Evolutionary conservation across 345 rosid genomes (phyloP), one percentile per base, ranked within the genome.

Genomic region (Pistacia atlantica): DNA sequence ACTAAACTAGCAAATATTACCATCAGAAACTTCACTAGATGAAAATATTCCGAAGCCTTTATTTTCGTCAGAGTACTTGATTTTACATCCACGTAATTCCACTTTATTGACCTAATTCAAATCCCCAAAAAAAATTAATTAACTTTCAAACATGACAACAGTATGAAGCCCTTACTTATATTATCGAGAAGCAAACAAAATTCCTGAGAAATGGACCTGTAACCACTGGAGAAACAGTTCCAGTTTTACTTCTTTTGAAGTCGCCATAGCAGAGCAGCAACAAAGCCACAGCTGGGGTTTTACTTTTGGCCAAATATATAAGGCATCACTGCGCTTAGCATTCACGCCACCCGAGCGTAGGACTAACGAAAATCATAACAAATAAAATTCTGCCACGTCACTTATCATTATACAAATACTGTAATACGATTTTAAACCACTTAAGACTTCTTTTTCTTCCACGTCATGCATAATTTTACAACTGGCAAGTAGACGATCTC

Each of bases 11-110:
- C 8, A 5, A 42, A 42, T 3, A 72, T 75, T 84, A 87, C 92
- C 97, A 57, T 90, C 84, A 42, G 87, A 74, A 61, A 83, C 65
- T 75, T 80, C 73, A 63, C 31, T 73, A 18, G 91, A 81, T 11
- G 91, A 73, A 75, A 90, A 91, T 18, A 93, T 72, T 71, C 98
- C 97, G 55, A 86, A 91, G 16, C 98, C 95, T 90, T 91, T 93
- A 17, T 45, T 79, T 67, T 83, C 80, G 49, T 84, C 87, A 69
- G 89, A 84, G 81, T 83, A 87, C 51, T 80, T 88, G 81, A 93
- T 87, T 60, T 80, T 70, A 85, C 94, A 91, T 69, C 97, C 92
- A 76, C 97, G 87, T 54, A 93, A 78, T 65, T 93, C 87, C 76
- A 79, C 94, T 77, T 86, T 87, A 63, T 93, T 95, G 71, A 83